A percentile compares a stretch with the other conserved stretches of the same genome.
Evolutionary conservation across 2,329 filamentous ascomycete genomes (phyloP).

Genomic region (Xenoacremonium recifei): DNA sequence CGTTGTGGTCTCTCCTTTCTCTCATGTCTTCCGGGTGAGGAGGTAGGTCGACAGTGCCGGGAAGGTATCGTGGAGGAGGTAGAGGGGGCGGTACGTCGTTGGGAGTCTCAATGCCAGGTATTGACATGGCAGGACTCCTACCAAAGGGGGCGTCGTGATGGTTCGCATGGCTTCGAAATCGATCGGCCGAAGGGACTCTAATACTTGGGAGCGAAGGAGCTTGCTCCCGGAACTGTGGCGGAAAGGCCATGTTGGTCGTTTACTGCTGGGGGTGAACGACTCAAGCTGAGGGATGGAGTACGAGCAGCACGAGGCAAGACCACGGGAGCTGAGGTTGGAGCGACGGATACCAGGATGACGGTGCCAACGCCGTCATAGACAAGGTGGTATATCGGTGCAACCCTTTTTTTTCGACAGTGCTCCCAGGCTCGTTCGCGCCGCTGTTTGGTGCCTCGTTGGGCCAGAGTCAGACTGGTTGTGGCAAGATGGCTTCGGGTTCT

Average conservation of each 20-base stretch:
- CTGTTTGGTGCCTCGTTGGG: slow-evolving; percentile 17
- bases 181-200: slow-evolving; percentile 29
- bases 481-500: slow-evolving; percentile 25
- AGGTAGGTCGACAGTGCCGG: slow-evolving; percentile 33
- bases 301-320: slow-evolving; percentile 23
- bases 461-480: slow-evolving; percentile 22
- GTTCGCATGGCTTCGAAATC: slow-evolving; percentile 25
- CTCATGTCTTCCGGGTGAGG: slow-evolving; percentile 28
- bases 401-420: slow-evolving; percentile 8
- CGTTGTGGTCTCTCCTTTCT: slow-evolving; percentile 28
- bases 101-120: slow-evolving; percentile 36
- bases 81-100: slow-evolving; percentile 42
- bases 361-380: slow-evolving; percentile 25
- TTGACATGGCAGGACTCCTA: slow-evolving; percentile 40
- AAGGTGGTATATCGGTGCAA: slow-evolving; percentile 10
- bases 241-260: slow-evolving; percentile 37
- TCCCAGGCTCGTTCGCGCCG: slow-evolving; percentile 10
- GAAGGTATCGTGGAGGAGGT: slow-evolving; percentile 43
- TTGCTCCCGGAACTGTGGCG: slow-evolving; percentile 35
- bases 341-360: slow-evolving; percentile 22
- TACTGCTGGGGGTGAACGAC: slow-evolving; percentile 18
- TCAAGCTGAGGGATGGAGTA: slow-evolving; percentile 25
- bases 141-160: slow-evolving; percentile 32
- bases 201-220: slow-evolving; percentile 36
- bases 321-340: slow-evolving; percentile 23